phyloP scores from a whole-genome alignment of 2,329 filamentous ascomycete species.

The Cladophialophora carrionii region DNA sequence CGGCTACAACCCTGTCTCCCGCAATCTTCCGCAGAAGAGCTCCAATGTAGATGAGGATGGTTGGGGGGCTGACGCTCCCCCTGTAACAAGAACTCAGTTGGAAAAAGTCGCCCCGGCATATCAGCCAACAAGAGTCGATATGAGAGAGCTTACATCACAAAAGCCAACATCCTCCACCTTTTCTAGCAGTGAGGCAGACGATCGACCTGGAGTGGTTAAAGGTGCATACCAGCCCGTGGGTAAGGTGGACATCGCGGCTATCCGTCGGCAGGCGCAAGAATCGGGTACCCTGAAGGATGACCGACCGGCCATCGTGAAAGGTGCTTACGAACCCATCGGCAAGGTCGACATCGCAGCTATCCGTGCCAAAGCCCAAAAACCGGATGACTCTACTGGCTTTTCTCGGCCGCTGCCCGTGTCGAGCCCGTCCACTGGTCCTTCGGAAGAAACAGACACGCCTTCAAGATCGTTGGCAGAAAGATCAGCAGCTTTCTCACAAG shows the following conservation, averaged over 20 bases:
- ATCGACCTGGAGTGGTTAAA: constrained; percentile 68
- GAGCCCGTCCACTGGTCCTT: constrained; percentile 50
- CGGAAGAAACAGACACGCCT: constrained; percentile 54
- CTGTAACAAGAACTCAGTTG: constrained; percentile 79
- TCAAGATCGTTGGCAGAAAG: constrained; percentile 73
- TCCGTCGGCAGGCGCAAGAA: constrained; percentile 74
- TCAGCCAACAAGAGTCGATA: constrained; percentile 92
- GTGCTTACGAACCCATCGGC: constrained; percentile 89
- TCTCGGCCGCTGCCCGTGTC: constrained; percentile 44
- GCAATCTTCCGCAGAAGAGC: constrained; percentile 51
- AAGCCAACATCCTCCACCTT: constrained; percentile 66
- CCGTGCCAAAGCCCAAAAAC: constrained; percentile 76
- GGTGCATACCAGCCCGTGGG: constrained; percentile 92
- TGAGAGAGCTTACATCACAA: constrained; percentile 79
- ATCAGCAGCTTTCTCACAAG: constrained; percentile 69
- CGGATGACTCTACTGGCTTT: constrained; percentile 43
- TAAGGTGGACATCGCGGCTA: constrained; percentile 94
- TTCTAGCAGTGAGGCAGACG: constrained; percentile 54
- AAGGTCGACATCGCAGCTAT: constrained; percentile 98
- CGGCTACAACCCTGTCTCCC: constrained; percentile 68
- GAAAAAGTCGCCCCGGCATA: constrained; percentile 93
- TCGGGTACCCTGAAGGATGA: constrained; percentile 65
- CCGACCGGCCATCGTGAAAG: constrained; percentile 82
- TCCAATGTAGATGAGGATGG: constrained; percentile 73
- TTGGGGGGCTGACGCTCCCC: constrained; percentile 94